phyloP scores from a whole-genome alignment of 2,329 filamentous ascomycete species.

The Fusarium sp. region DNA sequence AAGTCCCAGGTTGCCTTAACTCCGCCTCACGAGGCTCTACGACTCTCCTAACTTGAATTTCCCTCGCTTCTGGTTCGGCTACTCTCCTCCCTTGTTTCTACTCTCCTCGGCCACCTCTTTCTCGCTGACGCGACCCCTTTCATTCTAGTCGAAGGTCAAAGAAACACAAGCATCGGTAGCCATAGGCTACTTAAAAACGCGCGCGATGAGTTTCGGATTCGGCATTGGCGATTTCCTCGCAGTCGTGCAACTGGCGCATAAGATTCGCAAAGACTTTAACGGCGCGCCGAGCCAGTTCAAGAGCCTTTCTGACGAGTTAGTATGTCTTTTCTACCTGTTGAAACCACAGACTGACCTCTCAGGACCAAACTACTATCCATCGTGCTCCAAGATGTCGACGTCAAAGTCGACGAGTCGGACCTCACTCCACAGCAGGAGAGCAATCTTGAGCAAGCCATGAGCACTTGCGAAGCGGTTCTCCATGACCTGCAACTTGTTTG shows the following conservation, averaged over 20 bases:
- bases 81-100: background rate
- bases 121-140: background rate
- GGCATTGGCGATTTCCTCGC: background rate
- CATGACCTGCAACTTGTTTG: background rate
- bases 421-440: background rate
- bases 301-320: background rate
- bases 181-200: background rate
- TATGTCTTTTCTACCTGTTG: too few species aligned
- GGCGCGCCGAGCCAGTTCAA: background rate
- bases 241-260: background rate
- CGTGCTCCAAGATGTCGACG: background rate
- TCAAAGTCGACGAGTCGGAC: background rate
- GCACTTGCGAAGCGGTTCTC: background rate
- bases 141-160: too few species aligned
- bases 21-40: background rate
- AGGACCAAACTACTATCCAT: background rate
- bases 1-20: background rate
- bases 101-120: background rate
- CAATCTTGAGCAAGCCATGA: accelerated
- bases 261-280: background rate
- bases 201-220: background rate
- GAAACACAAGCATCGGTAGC: background rate
- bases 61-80: too few species aligned
- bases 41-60: background rate
- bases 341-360: too few species aligned